Percentiles rank a stretch among this genome's conserved stretches.
phyloP scores from a whole-genome alignment of 225 moss, liverwort and hornwort species.

The Antitrichia curtipendula region DNA sequence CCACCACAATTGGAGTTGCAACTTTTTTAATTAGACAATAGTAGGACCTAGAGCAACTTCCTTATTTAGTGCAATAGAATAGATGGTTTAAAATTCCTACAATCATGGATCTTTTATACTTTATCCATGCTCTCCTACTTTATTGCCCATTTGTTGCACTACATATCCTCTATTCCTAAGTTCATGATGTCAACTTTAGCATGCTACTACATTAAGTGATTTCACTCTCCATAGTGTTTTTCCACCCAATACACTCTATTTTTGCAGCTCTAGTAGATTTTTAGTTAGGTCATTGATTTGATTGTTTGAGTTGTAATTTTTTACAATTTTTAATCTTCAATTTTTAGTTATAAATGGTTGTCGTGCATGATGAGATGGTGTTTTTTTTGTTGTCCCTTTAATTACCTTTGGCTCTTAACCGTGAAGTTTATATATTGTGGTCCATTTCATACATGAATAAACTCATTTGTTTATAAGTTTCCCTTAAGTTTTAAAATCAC shows the following conservation, averaged over 20 bases:
- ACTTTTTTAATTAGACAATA: neutral
- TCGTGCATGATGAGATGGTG: neutral
- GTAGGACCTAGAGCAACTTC: accelerated
- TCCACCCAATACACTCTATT: neutral
- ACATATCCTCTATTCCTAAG: accelerated
- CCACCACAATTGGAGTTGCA: neutral
- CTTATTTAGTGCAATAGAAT: accelerated
- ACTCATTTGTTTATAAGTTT: neutral
- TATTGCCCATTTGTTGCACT: neutral
- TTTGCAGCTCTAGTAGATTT: accelerated
- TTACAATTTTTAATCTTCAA: neutral
- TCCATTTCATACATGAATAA: neutral
- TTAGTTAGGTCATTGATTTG: neutral
- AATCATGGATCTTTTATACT: accelerated
- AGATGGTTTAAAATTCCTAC: neutral
- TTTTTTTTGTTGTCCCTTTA: neutral
- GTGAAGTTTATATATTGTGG: neutral
- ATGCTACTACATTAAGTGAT: accelerated
- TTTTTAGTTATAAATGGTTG: neutral
- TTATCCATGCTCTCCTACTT: neutral
- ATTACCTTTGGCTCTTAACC: too few species aligned
- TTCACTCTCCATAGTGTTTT: neutral
- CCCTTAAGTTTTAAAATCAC: neutral
- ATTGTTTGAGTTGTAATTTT: neutral
- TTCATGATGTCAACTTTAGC: neutral